Conservation (phyloP, 2,329 filamentous ascomycete species). For the Plenodomus lindquistii region DNA sequence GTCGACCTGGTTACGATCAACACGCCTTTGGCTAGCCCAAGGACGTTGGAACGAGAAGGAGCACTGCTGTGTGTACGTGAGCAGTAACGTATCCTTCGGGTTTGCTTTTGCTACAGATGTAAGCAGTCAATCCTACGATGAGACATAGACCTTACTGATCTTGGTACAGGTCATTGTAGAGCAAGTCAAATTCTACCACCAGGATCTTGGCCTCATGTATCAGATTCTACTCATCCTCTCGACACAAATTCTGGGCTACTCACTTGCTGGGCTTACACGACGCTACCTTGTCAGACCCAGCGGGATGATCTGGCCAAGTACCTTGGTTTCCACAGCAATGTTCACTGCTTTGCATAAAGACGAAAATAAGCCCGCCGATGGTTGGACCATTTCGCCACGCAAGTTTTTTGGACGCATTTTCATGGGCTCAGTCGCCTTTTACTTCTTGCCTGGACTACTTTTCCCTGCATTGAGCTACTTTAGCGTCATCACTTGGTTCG, state of each 20-base stretch:
- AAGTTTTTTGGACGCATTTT: conserved; percentile 81
- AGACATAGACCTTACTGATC: conserved; percentile 11
- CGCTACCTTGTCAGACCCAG: conserved; percentile 82
- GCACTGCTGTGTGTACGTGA: conserved; percentile 86
- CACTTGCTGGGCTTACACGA: conserved; percentile 80
- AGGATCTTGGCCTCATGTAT: conserved; percentile 75
- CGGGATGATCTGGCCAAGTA: conserved; percentile 91
- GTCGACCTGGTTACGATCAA: conserved; percentile 40
- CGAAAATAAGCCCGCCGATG: conserved; percentile 78
- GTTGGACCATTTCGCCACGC: conserved; percentile 81
- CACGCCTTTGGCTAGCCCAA: conserved; percentile 76
- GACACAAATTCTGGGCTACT: conserved; percentile 84
- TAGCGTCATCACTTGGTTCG: conserved; percentile 86
- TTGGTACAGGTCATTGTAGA: conserved; percentile 73
- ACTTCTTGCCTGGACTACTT: conserved; percentile 81
- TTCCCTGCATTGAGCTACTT: conserved; percentile 88
- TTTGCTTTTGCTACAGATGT: conserved; percentile 87
- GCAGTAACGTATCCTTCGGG: conserved; percentile 86
- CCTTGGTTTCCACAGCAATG: conserved; percentile 86
- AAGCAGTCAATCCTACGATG: conserved; percentile 17
- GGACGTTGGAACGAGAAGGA: conserved; percentile 87
- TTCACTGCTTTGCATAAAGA: conserved; percentile 84
- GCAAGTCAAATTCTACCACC: conserved; percentile 86
- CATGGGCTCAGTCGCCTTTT: conserved; percentile 73
- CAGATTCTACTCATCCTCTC: conserved; percentile 83